Evolutionary conservation across 371 early-diverging fungal genomes (phyloP), one percentile per base, ranked within the genome.

Genomic region (Aphelidium insulamus): DNA sequence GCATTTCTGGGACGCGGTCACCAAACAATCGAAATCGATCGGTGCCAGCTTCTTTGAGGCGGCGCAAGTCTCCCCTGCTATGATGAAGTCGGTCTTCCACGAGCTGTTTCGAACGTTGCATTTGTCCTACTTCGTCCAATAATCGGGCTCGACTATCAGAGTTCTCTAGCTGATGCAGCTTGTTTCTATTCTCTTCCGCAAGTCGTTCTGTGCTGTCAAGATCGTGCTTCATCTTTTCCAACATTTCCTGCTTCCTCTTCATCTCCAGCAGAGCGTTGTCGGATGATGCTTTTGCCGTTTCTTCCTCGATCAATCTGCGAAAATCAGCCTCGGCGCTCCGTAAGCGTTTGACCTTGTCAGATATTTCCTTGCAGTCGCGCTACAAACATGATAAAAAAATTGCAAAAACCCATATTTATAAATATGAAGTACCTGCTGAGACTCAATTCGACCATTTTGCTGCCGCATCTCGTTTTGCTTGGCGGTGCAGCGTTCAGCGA

Each of bases 51-150:
- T n/a, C n/a, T n/a, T n/a, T n/a, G n/a, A n/a, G 16, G 0, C 41
- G 30, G n/a, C 84, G 82, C 46, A 67, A 87, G 0, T 76, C 77
- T 5, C 39, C 62, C 26, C 87, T 44, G 5, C 56, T 48, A 41
- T 88, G 54, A 11, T 54, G 50, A 21, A 62, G 62, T 32, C 76
- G 76, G 3, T 44, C 46, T 21, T 48, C 29, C 31, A 82, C 34
- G 3, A 57, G 40, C 11, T 43, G 36, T 12, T 67, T 45, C 3
- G 39, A 20, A 0, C 47, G 32, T 19, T 40, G 22, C 4, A 29
- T 24, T 0, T 43, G 35, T 0, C 31, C 30, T 5, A 40, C 30
- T 2, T 48, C 41, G 8, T n/a, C 16, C 20, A 29, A 27, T 3
- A 22, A 24, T 3, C 38, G 24, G 1, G 33, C 14, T 2, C 32